Conservation (phyloP, 225 moss, liverwort and hornwort genomes). For the Pseudisothecium myosuroides region DNA sequence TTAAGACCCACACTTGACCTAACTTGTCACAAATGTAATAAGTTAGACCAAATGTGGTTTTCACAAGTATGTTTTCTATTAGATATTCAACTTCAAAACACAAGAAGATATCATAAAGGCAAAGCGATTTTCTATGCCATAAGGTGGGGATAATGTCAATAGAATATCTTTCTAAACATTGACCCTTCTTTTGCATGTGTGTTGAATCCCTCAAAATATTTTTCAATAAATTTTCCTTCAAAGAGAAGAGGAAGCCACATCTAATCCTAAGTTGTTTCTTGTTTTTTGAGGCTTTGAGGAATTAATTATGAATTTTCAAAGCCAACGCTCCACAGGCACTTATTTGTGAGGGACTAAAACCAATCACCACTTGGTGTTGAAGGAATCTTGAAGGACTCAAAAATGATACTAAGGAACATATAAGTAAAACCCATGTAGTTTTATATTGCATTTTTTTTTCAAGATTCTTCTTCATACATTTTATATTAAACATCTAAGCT, state of each 20-base stretch:
- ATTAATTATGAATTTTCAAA: not conserved
- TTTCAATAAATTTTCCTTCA: no score
- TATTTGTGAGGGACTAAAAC: not conserved
- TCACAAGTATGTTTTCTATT: rapidly evolving
- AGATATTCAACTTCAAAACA: not conserved
- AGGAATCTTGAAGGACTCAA: not conserved
- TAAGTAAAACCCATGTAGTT: rapidly evolving
- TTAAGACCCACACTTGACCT: not conserved
- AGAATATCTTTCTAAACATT: not conserved
- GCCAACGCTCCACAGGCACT: rapidly evolving
- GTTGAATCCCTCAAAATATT: not conserved
- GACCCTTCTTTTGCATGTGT: rapidly evolving
- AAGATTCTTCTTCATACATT: not conserved
- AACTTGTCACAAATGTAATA: not conserved
- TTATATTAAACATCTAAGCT: not conserved
- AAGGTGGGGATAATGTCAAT: rapidly evolving
- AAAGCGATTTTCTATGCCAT: not conserved
- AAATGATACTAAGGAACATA: rapidly evolving
- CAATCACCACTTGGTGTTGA: not conserved
- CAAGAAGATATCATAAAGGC: not conserved
- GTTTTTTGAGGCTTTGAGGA: not conserved
- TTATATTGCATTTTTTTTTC: rapidly evolving
- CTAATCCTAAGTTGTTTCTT: not conserved
- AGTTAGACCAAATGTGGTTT: not conserved
- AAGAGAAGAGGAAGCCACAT: rapidly evolving